Base-by-base conservation (phyloP, 257 asterid species). In the Mentha longifolia region DNA sequence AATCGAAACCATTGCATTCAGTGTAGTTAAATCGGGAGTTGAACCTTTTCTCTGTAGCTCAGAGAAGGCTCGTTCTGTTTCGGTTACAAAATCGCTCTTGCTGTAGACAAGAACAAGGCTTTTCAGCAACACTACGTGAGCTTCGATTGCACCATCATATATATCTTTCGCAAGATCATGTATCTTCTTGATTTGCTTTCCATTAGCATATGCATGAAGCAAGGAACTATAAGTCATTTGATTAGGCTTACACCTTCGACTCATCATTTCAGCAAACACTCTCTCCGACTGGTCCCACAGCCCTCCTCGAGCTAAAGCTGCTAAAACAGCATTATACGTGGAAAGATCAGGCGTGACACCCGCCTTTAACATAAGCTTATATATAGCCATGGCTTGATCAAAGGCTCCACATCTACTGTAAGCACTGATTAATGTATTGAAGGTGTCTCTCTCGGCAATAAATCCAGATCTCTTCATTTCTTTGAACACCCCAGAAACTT, bases 391-490 rank as follows among this genome's bases (percentile, higher is more conserved):
- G 33, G 99, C 96, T 61, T 89, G 97, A 8, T 86, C 97, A 31
- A 91, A 85, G 41, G 84, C 75, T 59, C 99, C 97, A 81, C 99
- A 91, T 51, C 96, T 76, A 75, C 99, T 94, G 72, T 94, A 89
- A 66, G 97, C 92, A 75, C 97, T 79, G 65, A 91, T 89, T 25
- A 93, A 79, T n/a, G 98, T 89, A 76, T 91, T 93, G 51, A 93
- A 93, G 68, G 98, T 93, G 79, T 93, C 97, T 78, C 97, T 85
- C 76, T 93, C 96, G 13, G 97, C 91, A 50, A 89, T 87, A 65
- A 93, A 91, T 0, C 98, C 98, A 0, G 97, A 86, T 49, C 97
- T 80, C 74, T 93, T 93, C 98, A 93, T 91, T 63, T 93, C 98
- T 67, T 63, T 84, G 78, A 94, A 91, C 72, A 94, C 97, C 15